Evolutionary conservation across 805 yeast genomes (phyloP).

Genomic region (Saccharomycopsis guyanensis): DNA sequence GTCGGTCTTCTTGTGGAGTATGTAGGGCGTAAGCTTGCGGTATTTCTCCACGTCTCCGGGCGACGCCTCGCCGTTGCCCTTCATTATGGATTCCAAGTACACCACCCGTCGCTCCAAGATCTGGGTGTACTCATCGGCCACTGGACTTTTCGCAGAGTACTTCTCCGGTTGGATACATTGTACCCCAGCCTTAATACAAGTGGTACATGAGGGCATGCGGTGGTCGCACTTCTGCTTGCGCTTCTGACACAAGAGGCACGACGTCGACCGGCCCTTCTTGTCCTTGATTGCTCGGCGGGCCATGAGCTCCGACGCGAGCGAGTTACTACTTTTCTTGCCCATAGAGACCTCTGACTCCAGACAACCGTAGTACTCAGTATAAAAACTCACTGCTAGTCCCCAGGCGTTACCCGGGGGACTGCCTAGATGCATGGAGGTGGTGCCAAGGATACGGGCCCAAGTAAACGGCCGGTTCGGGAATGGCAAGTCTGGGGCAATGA

Average conservation of each 20-base stretch:
- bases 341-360: no score
- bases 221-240: conserved; percentile 62
- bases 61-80: conserved; percentile 25
- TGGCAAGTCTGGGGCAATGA: no score
- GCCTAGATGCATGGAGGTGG: not conserved
- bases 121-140: conserved; percentile 50
- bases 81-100: conserved; percentile 42
- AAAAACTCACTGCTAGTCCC: no score
- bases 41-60: conserved; percentile 27
- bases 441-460: no score
- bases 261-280: conserved; percentile 49
- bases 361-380: no score
- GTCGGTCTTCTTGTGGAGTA: conserved; percentile 9
- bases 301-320: conserved; percentile 19
- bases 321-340: not conserved
- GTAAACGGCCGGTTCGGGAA: no score
- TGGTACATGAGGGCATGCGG: conserved; percentile 54
- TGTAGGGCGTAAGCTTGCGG: conserved; percentile 31
- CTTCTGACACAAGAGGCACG: conserved; percentile 48
- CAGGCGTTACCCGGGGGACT: no score
- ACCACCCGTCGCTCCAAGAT: conserved; percentile 49
- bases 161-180: conserved; percentile 58
- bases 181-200: conserved; percentile 56
- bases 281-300: conserved; percentile 27
- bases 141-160: conserved; percentile 38